Conservation (phyloP, 73 alveolate genomes). For the Paramecium pentaurelia region DNA sequence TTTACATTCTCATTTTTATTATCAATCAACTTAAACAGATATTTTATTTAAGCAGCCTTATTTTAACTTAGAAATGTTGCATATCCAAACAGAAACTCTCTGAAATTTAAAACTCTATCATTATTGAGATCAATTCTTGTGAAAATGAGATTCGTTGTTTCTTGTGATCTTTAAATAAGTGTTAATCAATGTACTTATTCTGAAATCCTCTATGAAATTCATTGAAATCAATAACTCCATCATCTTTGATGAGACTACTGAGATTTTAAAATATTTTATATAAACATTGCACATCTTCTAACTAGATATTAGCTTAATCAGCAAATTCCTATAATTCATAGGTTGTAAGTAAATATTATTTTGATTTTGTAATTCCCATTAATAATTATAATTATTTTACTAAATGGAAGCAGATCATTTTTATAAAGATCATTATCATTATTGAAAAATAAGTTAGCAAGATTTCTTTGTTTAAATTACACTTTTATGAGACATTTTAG, state of each 20-base stretch:
- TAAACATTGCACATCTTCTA: neutral
- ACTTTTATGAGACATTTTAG: conserved; percentile 32
- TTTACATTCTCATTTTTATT: neutral
- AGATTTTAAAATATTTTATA: neutral
- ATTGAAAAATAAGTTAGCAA: conserved; percentile 48
- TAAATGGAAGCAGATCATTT: conserved; percentile 34
- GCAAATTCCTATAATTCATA: neutral
- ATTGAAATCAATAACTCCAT: conserved; percentile 4
- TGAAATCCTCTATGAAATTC: conserved; percentile 3
- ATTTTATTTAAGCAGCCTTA: neutral
- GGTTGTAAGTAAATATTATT: neutral
- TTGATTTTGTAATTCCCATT: conserved; percentile 32
- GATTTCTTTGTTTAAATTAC: conserved; percentile 7
- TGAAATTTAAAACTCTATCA: neutral
- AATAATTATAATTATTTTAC: neutral
- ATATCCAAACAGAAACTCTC: neutral
- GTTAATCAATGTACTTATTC: neutral
- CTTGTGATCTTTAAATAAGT: neutral
- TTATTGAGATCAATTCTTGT: neutral
- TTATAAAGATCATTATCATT: conserved; percentile 48
- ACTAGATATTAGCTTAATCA: neutral
- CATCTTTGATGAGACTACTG: neutral
- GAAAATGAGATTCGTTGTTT: neutral
- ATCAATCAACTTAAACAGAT: conserved; percentile 2
- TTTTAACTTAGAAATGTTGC: neutral